A percentile compares a stretch with the other conserved stretches of the same genome.
phyloP scores from a whole-genome alignment of 1,284 basidiomycete species.

The Leccinum insigne region DNA sequence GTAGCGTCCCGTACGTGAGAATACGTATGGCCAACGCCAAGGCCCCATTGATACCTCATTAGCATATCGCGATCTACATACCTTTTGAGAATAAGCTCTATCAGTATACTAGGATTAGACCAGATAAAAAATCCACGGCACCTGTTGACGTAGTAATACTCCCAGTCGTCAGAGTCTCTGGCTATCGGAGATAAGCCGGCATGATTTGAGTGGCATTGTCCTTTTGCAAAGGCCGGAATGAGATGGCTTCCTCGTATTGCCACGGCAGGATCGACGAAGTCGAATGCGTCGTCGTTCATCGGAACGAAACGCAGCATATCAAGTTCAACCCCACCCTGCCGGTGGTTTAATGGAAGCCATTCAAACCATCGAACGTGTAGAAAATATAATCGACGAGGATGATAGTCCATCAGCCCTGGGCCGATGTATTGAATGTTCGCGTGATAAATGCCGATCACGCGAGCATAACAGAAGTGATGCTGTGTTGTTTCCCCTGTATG shows the following conservation, averaged over 20 bases:
- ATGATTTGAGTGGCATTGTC: not conserved
- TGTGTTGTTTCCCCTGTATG: not conserved
- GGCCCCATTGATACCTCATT: constrained; percentile 9
- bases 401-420: constrained; percentile 3
- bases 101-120: not conserved
- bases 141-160: constrained; percentile 1
- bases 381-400: not conserved
- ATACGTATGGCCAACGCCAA: constrained; percentile 9
- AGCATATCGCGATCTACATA: constrained; percentile 14
- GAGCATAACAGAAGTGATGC: constrained; percentile 1
- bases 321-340: not conserved
- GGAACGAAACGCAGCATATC: not conserved
- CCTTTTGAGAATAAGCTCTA: not conserved
- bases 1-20: not conserved
- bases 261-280: constrained; percentile 15
- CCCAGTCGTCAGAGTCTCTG: not conserved
- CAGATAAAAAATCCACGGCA: not conserved
- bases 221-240: constrained; percentile 14
- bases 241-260: constrained; percentile 13
- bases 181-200: not conserved
- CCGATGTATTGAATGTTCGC: constrained; percentile 5
- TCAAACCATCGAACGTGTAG: constrained; percentile 6
- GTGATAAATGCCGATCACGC: constrained; percentile 13
- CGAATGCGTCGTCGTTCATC: constrained; percentile 6
- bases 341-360: not conserved